A percentile compares a stretch with the other conserved stretches of the same genome.
These are phyloP conservation scores for Purpureocillium takamizusanense DNA, from an alignment of 2,329 filamentous ascomycete species.

Conservation along the genomic window DNA sequence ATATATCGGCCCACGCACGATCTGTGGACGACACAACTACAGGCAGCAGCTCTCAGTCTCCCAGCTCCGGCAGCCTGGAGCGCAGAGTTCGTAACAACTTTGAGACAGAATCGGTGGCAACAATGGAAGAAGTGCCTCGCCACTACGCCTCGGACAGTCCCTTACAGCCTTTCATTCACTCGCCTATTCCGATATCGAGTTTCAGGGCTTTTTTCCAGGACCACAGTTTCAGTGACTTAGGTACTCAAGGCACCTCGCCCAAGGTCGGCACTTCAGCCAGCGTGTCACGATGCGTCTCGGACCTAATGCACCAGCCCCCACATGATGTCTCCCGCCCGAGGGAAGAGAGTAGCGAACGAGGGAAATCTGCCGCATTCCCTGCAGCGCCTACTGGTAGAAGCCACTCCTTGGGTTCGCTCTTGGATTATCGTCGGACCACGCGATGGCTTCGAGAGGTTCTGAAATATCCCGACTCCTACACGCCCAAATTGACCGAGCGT, in stretches of 20 bases:
- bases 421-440: conserved; percentile 23
- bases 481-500: conserved; percentile 17
- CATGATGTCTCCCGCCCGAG: not conserved
- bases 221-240: conserved; percentile 2
- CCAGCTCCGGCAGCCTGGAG: too few species aligned
- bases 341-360: too few species aligned
- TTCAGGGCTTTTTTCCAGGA: conserved; percentile 11
- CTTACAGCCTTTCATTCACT: not conserved
- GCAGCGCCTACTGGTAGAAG: conserved; percentile 9
- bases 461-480: conserved; percentile 14
- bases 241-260: not conserved
- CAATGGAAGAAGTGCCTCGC: too few species aligned
- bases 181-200: conserved; percentile 11
- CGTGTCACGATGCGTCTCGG: not conserved
- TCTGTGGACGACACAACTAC: too few species aligned
- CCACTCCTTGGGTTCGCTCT: conserved; percentile 16
- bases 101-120: too few species aligned
- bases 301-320: not conserved
- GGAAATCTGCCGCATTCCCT: too few species aligned
- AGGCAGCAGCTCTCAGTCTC: too few species aligned
- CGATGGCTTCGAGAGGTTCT: conserved; percentile 24
- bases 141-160: not conserved
- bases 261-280: not conserved
- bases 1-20: too few species aligned
- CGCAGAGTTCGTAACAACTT: too few species aligned